Base-by-base conservation (phyloP, 805 yeast genomes). In the Schwanniomyces occidentalis region DNA sequence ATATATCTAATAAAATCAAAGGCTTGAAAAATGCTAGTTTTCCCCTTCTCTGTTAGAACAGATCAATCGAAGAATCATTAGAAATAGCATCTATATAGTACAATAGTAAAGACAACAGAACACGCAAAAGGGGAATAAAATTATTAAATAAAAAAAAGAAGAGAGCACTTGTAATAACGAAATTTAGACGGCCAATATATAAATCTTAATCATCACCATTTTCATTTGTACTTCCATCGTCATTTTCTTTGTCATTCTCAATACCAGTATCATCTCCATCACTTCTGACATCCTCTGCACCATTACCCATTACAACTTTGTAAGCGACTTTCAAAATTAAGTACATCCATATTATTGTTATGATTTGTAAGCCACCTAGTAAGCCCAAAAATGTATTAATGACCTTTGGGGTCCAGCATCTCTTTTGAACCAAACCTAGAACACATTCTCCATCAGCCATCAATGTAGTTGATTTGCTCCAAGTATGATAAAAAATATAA, bases 221-320 rank as follows among this genome's bases (percentile, higher is more conserved):
- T 18, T 29, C 34, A 14, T 24, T 6, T 9, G 16, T 24, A 14
- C 16, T 30, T 8, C 8, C 14, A 8, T 13, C 16, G 3, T 21
- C 26, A 10, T 20, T 6, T 10, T 37, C 43, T n/a, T 32, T 45
- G 5, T 45, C 49, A n/a, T 37, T 47, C 31, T 63, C 69, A 4
- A 41, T 51, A 22, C 60, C 68, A 8, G 67, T 69, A 33, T 80
- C 87, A 36, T 85, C 95, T 37, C 73, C 82, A 48, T 86, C 95
- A 54, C 91, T 82, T 61, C 96, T 77, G 20, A 83, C 82, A 56
- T 89, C 96, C 48, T 86, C 95, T 2, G 96, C 96, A 22, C 79
- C 78, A 15, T 61, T 69, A 4, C 96, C 96, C 6, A 73, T 66
- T 16, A 87, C 42, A 16, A 88, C 91, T 54, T 74, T 80, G 36